Base-by-base conservation (phyloP, 257 asterid genomes). In the Solanum sitiens region DNA sequence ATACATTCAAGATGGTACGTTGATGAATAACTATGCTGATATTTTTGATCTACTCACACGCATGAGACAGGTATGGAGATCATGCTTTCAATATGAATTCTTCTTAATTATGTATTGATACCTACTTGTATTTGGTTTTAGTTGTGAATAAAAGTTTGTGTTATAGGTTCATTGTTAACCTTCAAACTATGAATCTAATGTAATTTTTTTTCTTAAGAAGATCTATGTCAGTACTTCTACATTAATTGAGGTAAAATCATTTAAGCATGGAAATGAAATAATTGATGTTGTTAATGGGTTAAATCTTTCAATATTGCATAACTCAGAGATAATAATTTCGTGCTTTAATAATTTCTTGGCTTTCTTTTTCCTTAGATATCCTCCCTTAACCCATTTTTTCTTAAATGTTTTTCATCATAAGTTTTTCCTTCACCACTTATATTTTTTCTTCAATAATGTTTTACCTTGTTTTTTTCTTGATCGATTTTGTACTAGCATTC, bases 41-140 rank as follows among this genome's bases (percentile, higher is more conserved):
- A 96, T 95, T 87, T 95, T 96, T 92, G 94, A 94, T 89, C 98
- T 96, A 83, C 94, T 96, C 73, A 95, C 98, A 12, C 96, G 97
- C 89, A 93, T 96, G 83, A 94, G 98, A 59, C 98, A 96, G 98
- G 99, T 95, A 86, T 21, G 79, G 67, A 40, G 45, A 75, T 89
- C 15, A 9, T 79, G 85, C 5, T 27, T 79, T 79, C 25, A 79
- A 79, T 77, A 14, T 76, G 4, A 77, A 44, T 27, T 27, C 16
- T 44, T 79, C 67, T 79, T 61, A 16, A 45, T 77, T 44, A 77
- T 25, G 10, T 77, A 25, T 25, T 44, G 65, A 35, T 47, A 16
- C 85, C 39, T 16, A 39, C 11, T 47, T 80, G n/a, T 80, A 45
- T 27, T 80, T 73, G 23, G 42, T 47, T 47, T 45, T 47, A 45